Conservation (phyloP, 768 basidiomycete species). For the Mrakia gelida region DNA sequence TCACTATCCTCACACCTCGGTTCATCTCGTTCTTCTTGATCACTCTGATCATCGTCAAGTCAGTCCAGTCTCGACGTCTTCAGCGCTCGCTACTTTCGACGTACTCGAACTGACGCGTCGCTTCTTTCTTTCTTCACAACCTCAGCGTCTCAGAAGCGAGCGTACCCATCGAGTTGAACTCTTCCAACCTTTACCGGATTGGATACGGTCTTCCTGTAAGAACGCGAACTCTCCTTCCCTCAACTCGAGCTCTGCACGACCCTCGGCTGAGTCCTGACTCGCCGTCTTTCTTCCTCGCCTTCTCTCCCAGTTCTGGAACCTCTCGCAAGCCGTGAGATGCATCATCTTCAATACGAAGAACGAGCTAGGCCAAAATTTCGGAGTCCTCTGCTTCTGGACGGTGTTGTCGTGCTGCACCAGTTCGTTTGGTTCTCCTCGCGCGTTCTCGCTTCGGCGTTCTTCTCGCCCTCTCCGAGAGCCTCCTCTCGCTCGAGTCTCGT, state of each 20-base stretch:
- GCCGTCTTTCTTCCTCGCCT: not conserved
- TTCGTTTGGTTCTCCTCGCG: not conserved
- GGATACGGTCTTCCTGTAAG: slow-evolving; percentile 70
- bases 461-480: too few relatives aligned
- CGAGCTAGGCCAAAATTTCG: slow-evolving; percentile 44
- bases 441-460: too few relatives aligned
- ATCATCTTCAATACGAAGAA: slow-evolving; percentile 66
- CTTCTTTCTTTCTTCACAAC: not conserved
- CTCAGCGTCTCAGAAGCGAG: not conserved
- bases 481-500: too few relatives aligned
- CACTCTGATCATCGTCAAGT: slow-evolving; percentile 21
- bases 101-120: not conserved
- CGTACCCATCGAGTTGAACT: not conserved
- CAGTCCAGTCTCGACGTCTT: not conserved
- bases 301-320: slow-evolving; percentile 58
- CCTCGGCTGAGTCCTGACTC: not conserved
- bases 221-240: slow-evolving; percentile 37
- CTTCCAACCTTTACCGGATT: slow-evolving; percentile 44
- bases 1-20: slow-evolving; percentile 45
- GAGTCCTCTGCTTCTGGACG: slow-evolving; percentile 43
- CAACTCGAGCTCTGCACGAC: not conserved
- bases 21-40: slow-evolving; percentile 46
- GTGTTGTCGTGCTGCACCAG: slow-evolving; percentile 45
- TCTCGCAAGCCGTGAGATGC: slow-evolving; percentile 58
- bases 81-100: not conserved